Evolutionary conservation across 2,329 filamentous ascomycete genomes (phyloP).

Genomic region (Aspergillus brunneoviolaceus): DNA sequence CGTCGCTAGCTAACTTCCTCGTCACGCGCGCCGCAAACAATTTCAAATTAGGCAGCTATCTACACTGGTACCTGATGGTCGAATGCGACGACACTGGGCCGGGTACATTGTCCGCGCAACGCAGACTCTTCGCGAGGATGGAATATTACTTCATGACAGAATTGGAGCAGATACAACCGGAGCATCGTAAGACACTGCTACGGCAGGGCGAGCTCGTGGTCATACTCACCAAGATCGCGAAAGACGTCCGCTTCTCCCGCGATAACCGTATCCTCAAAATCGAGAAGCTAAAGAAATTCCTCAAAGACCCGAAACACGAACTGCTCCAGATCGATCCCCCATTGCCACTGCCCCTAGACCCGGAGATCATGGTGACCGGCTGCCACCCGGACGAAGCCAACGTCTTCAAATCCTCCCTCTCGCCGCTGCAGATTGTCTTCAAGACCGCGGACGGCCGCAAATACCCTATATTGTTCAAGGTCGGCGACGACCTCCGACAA

Average conservation of each 20-base stretch:
- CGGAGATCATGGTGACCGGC: constrained; percentile 73
- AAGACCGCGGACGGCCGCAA: constrained; percentile 73
- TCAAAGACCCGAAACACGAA: constrained; percentile 89
- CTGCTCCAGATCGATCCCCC: constrained; percentile 79
- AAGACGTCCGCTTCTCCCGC: constrained; percentile 78
- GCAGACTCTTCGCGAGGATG: constrained; percentile 85
- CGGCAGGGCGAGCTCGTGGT: constrained; percentile 88
- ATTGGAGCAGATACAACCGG: constrained; percentile 71
- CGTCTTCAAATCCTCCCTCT: constrained; percentile 94
- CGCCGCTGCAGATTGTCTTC: constrained; percentile 88
- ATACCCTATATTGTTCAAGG: constrained; percentile 96
- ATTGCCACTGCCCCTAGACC: constrained; percentile 83
- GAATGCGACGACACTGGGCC: constrained; percentile 84
- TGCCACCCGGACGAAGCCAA: constrained; percentile 80
- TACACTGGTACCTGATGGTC: constrained; percentile 98
- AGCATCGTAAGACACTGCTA: constrained; percentile 72
- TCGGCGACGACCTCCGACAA: constrained; percentile 91
- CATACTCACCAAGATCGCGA: constrained; percentile 82
- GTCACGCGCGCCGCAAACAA: constrained; percentile 85
- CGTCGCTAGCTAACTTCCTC: constrained; percentile 83
- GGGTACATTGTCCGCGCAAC: constrained; percentile 71
- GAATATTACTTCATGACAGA: constrained; percentile 96
- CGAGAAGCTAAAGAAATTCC: constrained; percentile 77
- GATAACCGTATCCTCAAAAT: constrained; percentile 77
- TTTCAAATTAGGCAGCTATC: constrained; percentile 87